Evolutionary conservation across 306 rosid species (phyloP), one percentile per base, ranked within the genome.

Genomic region (Trifolium repens): DNA sequence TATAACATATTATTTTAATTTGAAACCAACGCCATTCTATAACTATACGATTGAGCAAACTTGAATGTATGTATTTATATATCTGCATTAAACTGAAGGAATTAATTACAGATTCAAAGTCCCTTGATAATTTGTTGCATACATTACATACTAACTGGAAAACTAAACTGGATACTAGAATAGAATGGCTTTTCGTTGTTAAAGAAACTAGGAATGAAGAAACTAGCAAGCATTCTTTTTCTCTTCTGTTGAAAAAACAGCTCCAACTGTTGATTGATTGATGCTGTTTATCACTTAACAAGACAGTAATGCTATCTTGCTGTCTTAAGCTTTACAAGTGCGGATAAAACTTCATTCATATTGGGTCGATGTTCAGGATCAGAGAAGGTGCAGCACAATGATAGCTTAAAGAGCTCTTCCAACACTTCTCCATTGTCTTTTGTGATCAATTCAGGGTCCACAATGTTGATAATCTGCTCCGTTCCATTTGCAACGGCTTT

Each of bases 301-400:
- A 57, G 69, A 75, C 43, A 54, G 55, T 39, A 12, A 60, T 8
- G 19, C 75, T 75, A 58, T 63, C 35, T 64, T 49, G 60, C 74
- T 30, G 52, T 50, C 72, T 84, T 71, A 73, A 86, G 81, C 84
- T 90, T 89, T 82, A 53, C 30, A 71, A 92, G 91, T 26, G 76
- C 59, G 26, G 83, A 79, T 73, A 88, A 34, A 53, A 88, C 90
- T 59, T 73, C 89, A 46, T 86, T 88, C 87, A 85, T 84, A 80
- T 52, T n/a, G 26, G 98, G 96, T 14, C 98, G 78, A 71, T 81
- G 70, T 12, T 86, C 96, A 27, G 93, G 96, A 69, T 84, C 77
- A 12, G 84, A 78, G 70, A 76, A 55, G 42, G 96, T 86, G 87
- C 97, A 93, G 19, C 49, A 55, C 71, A 91, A 60, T 74, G 96